These are phyloP conservation scores for Zizania palustris DNA, from an alignment of 202 grass and related monocot species.

Conservation along the genomic window DNA sequence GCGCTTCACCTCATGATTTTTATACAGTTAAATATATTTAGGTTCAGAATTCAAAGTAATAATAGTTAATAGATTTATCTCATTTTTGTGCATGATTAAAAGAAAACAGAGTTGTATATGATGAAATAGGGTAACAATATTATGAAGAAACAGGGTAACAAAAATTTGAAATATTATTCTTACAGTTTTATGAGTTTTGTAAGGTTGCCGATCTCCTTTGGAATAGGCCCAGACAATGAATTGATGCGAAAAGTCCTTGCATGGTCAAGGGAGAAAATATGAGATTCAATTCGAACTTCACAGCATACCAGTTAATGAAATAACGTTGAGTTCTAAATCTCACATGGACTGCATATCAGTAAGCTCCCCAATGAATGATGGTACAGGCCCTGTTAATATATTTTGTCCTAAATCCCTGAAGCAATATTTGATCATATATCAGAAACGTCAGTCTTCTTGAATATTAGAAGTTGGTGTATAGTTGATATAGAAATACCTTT, in stretches of 20 bases:
- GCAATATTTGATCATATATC: conserved; percentile 2
- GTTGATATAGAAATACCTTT: neutral
- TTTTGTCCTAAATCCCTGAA: conserved; percentile 63
- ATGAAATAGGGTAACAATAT: conserved; percentile 9
- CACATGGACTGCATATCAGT: conserved; percentile 69
- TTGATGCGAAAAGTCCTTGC: conserved; percentile 62
- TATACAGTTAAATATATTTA: neutral
- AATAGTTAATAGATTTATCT: neutral
- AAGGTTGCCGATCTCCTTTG: conserved; percentile 89
- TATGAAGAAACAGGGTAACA: conserved; percentile 1
- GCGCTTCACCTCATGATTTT: neutral
- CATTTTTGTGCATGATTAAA: neutral
- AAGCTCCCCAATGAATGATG: conserved; percentile 61
- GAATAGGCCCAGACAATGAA: conserved; percentile 77
- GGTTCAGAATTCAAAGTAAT: neutral
- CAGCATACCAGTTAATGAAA: neutral
- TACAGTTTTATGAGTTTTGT: conserved; percentile 58
- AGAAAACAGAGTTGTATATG: neutral
- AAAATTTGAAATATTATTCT: conserved; percentile 37
- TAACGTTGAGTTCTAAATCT: conserved; percentile 3
- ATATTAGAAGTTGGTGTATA: neutral
- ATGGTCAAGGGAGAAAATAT: conserved; percentile 22
- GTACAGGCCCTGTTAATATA: conserved; percentile 66
- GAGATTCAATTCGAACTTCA: conserved; percentile 2
- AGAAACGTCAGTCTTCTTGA: neutral